Conservation (phyloP, 495 filamentous ascomycete species). For the Penicillium pulvis region DNA sequence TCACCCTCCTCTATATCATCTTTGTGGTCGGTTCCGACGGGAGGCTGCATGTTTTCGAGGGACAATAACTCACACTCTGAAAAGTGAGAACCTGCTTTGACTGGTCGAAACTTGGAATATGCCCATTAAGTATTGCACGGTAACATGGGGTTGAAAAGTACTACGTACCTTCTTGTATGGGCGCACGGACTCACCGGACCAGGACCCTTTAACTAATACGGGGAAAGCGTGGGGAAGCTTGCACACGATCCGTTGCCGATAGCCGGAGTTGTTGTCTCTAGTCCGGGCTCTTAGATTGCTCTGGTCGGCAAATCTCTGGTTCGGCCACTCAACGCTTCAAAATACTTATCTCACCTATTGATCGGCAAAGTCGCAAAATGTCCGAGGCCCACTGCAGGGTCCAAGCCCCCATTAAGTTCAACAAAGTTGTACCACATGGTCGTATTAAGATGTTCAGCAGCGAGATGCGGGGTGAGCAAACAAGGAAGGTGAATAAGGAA, state of each 20-base stretch:
- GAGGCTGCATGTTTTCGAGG: background rate
- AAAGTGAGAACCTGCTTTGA: background rate
- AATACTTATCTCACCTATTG: background rate
- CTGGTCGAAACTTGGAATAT: background rate
- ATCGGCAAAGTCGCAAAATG: slow-evolving; percentile 12
- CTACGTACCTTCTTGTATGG: background rate
- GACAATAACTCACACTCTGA: background rate
- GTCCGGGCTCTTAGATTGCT: background rate
- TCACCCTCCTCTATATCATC: background rate
- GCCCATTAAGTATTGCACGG: background rate
- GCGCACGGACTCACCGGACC: background rate
- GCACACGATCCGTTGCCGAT: background rate
- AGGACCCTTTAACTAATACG: slow-evolving; percentile 3
- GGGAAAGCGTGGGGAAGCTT: background rate
- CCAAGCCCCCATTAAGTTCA: slow-evolving; percentile 2
- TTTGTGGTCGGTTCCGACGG: background rate
- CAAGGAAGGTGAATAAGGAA: background rate
- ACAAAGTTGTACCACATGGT: slow-evolving; percentile 18
- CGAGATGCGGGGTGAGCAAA: background rate
- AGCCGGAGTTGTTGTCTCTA: background rate
- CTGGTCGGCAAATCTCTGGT: background rate
- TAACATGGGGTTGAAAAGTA: background rate
- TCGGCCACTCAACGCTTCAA: background rate
- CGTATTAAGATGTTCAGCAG: slow-evolving; percentile 3
- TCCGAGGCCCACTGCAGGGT: slow-evolving; percentile 12